These are phyloP conservation scores for Myxozyma melibiosi DNA, from an alignment of 805 yeast species.

Conservation along the genomic window DNA sequence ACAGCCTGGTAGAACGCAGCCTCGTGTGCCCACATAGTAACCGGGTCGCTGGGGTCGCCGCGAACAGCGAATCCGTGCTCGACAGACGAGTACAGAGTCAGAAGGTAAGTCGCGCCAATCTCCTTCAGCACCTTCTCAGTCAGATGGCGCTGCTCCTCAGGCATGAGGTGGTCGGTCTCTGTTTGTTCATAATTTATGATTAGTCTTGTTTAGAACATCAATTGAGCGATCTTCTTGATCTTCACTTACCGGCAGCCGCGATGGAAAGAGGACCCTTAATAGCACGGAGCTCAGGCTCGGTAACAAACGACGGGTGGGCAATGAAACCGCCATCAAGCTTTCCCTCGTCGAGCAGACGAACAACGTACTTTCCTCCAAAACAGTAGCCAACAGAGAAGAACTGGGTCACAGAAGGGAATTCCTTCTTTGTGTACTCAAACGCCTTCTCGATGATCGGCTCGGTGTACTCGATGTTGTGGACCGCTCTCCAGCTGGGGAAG, in stretches of 20 bases:
- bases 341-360: slow-evolving; percentile 50
- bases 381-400: slow-evolving; percentile 64
- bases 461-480: slow-evolving; percentile 51
- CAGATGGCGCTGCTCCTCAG: slow-evolving; percentile 61
- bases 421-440: slow-evolving; percentile 46
- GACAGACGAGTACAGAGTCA: slow-evolving; percentile 63
- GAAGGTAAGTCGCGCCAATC: slow-evolving; percentile 57
- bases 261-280: slow-evolving; percentile 67
- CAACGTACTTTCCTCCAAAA: slow-evolving; percentile 67
- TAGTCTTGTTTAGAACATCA: not conserved
- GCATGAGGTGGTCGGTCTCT: slow-evolving; percentile 60
- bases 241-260: slow-evolving; percentile 61
- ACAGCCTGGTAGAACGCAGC: slow-evolving; percentile 51
- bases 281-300: slow-evolving; percentile 62
- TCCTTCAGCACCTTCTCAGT: slow-evolving; percentile 62
- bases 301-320: slow-evolving; percentile 77
- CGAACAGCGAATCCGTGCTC: slow-evolving; percentile 78
- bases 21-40: slow-evolving; percentile 64
- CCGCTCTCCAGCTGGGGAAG: slow-evolving; percentile 48
- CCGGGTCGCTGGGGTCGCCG: slow-evolving; percentile 64
- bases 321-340: slow-evolving; percentile 54
- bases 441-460: slow-evolving; percentile 52
- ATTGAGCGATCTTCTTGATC: slow-evolving; percentile 43
- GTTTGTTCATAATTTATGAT: not conserved
- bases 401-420: slow-evolving; percentile 49